phyloP scores from a whole-genome alignment of 225 moss, liverwort and hornwort species.

The Thuidium tamariscinum region DNA sequence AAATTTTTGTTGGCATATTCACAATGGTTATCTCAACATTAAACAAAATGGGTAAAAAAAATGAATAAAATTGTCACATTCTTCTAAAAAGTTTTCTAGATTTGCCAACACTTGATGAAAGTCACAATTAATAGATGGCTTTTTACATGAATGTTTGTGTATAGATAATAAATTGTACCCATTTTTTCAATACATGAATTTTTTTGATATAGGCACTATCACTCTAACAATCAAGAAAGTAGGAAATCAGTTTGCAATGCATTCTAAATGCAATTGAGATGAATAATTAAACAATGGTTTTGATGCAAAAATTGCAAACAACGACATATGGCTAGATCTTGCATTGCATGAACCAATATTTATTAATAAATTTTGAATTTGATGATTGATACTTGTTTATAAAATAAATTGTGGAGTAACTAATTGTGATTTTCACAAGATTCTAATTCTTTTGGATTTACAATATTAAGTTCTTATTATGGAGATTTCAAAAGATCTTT shows the following conservation, averaged over 20 bases:
- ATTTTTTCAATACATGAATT: neutral
- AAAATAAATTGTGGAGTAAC: neutral
- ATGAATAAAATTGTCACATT: neutral
- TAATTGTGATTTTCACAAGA: neutral
- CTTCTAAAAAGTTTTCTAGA: neutral
- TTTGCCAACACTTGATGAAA: neutral
- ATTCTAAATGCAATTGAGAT: neutral
- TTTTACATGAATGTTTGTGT: neutral
- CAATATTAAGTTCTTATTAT: neutral
- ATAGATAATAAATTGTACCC: neutral
- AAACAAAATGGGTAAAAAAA: neutral
- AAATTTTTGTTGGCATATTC: neutral
- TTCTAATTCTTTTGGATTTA: neutral
- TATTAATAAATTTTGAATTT: neutral
- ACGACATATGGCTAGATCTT: neutral
- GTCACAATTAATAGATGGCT: neutral
- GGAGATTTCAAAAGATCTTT: neutral
- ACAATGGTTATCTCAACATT: neutral
- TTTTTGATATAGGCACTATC: neutral
- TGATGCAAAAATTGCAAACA: neutral
- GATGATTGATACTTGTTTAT: neutral
- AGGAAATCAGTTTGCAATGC: rapidly evolving
- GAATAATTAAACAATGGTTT: neutral
- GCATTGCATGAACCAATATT: neutral
- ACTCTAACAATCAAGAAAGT: neutral